Base-by-base conservation (phyloP, 192 early-diverging fungal genomes). In the Entomortierella chlamydospora region DNA sequence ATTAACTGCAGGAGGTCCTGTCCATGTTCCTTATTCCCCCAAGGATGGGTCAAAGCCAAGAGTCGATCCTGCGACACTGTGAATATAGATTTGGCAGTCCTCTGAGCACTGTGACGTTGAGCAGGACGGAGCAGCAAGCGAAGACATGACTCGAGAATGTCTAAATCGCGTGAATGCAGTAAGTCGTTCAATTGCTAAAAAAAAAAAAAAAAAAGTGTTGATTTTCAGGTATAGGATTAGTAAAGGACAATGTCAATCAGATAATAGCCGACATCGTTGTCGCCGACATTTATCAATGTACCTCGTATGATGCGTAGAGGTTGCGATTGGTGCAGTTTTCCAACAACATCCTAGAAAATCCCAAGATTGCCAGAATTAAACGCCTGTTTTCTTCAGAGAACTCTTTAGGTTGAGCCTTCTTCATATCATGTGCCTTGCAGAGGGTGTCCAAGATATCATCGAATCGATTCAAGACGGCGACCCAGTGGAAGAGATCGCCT, bases 401-500 rank as follows among this genome's bases (percentile, higher is more conserved):
- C 17, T 83, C 81, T 50, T 68, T 83, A 47, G 81, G 71, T 65
- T 96, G 94, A 15, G 92, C 70, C 47, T 85, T 83, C 25, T 90
- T 80, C 63, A 96, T 76, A 51, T 90, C 86, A 65, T 88, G 88
- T 52, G 88, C 84, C 63, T 87, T 83, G 72, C 90, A 90, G 26
- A 88, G 80, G 17, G 81, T 74, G 53, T 90, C 91, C 54, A 99
- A 80, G 26, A 97, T 90, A 15, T 83, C 83, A 64, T 98, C 97
- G 68, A 98, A 97, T 31, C 93, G 88, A 86, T 99, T 97, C 49
- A 99, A 88, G 6, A 97, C 95, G 10, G 86, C 82, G 34, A 96
- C 93, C 97, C 97, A 99, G 62, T 97, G 96, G 84, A 93, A 96
- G 59, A 99, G 83, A 66, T 99, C 98, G 45, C 95, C 94, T 62